A percentile compares a stretch with the other conserved stretches of the same genome.
Evolutionary conservation across 345 rosid genomes (phyloP).

Genomic region (Moringa oleifera): DNA sequence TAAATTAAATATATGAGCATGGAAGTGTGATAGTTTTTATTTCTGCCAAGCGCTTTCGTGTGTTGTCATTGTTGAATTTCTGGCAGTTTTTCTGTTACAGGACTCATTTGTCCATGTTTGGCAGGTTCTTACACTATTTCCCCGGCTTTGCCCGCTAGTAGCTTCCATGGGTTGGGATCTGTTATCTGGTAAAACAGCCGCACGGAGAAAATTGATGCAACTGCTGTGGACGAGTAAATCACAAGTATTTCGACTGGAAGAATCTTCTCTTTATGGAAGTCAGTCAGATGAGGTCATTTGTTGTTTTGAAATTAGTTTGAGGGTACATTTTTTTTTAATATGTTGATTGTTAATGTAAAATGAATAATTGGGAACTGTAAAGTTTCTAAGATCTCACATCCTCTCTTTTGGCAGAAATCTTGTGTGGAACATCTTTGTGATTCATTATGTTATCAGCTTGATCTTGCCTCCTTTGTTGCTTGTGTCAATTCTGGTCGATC

Average conservation of each 20-base stretch:
- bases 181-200: constrained; percentile 62
- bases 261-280: constrained; percentile 62
- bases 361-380: neutral
- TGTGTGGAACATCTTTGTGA: constrained; percentile 83
- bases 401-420: constrained; percentile 53
- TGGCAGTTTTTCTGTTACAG: neutral
- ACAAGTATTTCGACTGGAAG: constrained; percentile 61
- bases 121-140: constrained; percentile 71
- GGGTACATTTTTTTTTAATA: neutral
- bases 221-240: constrained; percentile 72
- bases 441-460: constrained; percentile 78
- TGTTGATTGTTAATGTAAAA: neutral
- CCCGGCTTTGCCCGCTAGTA: constrained; percentile 72
- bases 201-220: constrained; percentile 74
- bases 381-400: neutral
- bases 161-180: constrained; percentile 99
- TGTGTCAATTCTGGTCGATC: constrained; percentile 78
- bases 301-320: neutral
- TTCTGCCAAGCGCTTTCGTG: constrained; percentile 8
- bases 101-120: constrained; percentile 21
- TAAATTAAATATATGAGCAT: constrained; percentile 10
- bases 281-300: constrained; percentile 60
- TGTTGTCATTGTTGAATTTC: constrained; percentile 12
- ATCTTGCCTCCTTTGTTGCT: constrained; percentile 85
- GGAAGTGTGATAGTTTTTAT: neutral